A percentile compares a stretch with the other conserved stretches of the same genome.
Evolutionary conservation across 768 basidiomycete genomes (phyloP).

Genomic region (Lanmaoa rubissima): DNA sequence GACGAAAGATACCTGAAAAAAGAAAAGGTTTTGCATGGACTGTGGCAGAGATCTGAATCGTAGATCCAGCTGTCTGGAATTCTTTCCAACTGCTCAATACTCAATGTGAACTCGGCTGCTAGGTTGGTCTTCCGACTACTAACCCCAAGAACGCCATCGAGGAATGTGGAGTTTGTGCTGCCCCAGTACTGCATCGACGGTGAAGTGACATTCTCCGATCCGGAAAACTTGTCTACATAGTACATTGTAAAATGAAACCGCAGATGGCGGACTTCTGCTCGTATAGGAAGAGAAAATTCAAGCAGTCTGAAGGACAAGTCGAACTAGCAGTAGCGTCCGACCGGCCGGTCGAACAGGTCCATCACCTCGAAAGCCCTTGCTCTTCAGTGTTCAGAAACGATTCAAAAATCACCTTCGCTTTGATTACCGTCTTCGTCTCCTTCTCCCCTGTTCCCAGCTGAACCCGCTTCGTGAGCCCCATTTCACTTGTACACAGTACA

Average conservation of each 20-base stretch:
- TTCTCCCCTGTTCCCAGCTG: neutral
- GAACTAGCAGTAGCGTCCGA: neutral
- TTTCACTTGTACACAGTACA: neutral
- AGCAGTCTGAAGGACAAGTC: too few relatives aligned
- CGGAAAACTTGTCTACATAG: neutral
- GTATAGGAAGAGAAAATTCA: neutral
- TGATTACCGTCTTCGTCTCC: neutral
- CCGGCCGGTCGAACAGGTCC: neutral
- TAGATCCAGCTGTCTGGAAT: too few relatives aligned
- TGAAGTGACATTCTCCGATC: neutral
- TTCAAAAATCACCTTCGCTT: conserved; percentile 2
- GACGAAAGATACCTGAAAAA: too few relatives aligned
- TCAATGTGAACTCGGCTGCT: too few relatives aligned
- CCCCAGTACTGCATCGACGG: neutral
- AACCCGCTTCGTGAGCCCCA: neutral
- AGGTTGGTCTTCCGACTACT: too few relatives aligned
- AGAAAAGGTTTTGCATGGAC: too few relatives aligned
- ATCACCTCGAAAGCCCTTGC: neutral
- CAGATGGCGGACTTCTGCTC: neutral
- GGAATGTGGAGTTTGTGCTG: neutral
- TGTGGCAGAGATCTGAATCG: too few relatives aligned
- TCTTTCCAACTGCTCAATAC: too few relatives aligned
- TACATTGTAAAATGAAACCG: neutral
- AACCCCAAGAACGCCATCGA: too few relatives aligned
- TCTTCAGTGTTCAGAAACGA: neutral